Evolutionary conservation across 2,329 filamentous ascomycete species (phyloP).

Genomic region (Hypoxylon sp.): DNA sequence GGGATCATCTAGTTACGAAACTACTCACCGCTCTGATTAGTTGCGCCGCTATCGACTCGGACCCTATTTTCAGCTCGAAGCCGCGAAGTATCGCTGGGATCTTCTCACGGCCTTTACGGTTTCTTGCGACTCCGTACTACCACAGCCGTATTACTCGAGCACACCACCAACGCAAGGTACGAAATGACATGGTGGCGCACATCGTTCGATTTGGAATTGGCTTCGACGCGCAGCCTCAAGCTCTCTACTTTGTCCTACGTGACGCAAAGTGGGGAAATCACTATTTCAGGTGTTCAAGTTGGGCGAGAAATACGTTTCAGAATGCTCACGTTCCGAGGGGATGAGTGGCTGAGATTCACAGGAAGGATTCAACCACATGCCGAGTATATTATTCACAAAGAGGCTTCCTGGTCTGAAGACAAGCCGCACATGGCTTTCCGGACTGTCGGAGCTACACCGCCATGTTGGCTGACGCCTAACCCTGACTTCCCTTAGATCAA

Average conservation of each 20-base stretch:
- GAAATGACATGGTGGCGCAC: constrained; percentile 46
- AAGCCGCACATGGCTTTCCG: constrained; percentile 44
- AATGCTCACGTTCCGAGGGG: constrained; percentile 40
- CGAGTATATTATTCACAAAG: constrained; percentile 43
- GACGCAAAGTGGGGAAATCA: constrained; percentile 46
- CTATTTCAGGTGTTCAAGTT: constrained; percentile 47
- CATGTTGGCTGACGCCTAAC: constrained; percentile 47
- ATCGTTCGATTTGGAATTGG: constrained; percentile 43
- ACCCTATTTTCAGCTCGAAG: constrained; percentile 34
- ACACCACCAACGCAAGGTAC: constrained; percentile 48
- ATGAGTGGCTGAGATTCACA: constrained; percentile 47
- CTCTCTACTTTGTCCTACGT: constrained; percentile 49
- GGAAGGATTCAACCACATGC: constrained; percentile 46
- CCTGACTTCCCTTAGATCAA: constrained; percentile 42
- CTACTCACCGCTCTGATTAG: constrained; percentile 41
- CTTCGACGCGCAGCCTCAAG: constrained; percentile 47
- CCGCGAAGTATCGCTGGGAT: constrained; percentile 30
- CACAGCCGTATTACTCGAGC: constrained; percentile 27
- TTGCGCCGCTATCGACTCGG: constrained; percentile 30
- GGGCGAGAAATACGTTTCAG: constrained; percentile 52
- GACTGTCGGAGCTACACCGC: constrained; percentile 49
- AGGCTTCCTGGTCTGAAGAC: constrained; percentile 33
- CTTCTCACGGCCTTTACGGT: constrained; percentile 26
- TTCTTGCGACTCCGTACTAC: constrained; percentile 43
- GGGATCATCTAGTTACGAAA: constrained; percentile 38